Conservation (phyloP, 2,329 filamentous ascomycete species). For the Venturia oleaginea region DNA sequence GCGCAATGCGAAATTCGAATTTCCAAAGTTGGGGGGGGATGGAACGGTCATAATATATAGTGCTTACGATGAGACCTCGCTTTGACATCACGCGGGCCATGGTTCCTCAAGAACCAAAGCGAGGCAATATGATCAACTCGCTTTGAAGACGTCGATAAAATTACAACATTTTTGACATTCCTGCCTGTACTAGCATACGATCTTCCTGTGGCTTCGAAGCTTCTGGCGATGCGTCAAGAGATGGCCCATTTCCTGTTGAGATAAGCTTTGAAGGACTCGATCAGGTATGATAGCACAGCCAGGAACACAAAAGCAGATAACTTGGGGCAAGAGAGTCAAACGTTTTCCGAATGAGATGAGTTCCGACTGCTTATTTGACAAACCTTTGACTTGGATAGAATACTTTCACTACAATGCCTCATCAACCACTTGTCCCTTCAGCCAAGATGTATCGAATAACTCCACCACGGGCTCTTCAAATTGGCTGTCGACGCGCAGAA, state of each 20-base stretch:
- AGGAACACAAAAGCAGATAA: neutral
- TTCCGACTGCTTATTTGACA: neutral
- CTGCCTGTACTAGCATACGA: neutral
- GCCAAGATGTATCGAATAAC: too few species aligned
- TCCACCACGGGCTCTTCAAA: too few species aligned
- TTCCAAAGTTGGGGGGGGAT: neutral
- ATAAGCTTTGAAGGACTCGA: neutral
- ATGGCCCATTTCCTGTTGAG: neutral
- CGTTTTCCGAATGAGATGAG: neutral
- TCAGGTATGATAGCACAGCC: neutral
- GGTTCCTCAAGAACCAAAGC: neutral
- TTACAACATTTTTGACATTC: neutral
- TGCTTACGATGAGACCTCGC: neutral
- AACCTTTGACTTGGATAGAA: neutral
- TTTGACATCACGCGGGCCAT: neutral
- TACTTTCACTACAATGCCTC: neutral
- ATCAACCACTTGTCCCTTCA: too few species aligned
- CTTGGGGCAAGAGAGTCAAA: neutral
- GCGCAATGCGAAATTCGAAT: neutral
- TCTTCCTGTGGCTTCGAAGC: too few species aligned
- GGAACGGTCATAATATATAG: neutral
- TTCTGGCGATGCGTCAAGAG: too few species aligned
- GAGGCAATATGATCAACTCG: neutral
- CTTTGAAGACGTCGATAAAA: neutral
- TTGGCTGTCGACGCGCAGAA: too few species aligned